Conservation (phyloP, 331 rosid species). For the Rosa hybrid region DNA sequence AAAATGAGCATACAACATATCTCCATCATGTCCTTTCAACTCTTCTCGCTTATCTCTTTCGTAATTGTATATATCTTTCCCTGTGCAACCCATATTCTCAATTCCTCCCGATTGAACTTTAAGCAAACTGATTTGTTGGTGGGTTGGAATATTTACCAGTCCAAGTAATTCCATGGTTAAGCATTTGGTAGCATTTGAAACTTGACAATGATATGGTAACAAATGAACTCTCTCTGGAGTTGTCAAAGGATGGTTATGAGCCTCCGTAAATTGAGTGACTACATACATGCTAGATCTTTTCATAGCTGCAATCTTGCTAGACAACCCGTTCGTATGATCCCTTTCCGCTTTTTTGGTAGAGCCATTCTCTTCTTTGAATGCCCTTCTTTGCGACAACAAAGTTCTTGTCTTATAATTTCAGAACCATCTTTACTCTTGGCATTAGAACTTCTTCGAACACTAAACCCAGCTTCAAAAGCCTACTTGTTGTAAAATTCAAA, state of each 20-base stretch:
- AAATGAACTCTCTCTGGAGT: not conserved
- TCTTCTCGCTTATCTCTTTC: not conserved
- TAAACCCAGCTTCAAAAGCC: too few species aligned
- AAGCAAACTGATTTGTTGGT: not conserved
- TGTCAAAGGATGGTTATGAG: not conserved
- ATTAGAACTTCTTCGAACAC: too few species aligned
- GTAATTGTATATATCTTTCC: not conserved
- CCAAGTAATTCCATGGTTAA: too few species aligned
- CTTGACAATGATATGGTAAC: too few species aligned
- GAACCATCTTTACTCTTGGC: too few species aligned
- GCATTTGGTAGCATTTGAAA: too few species aligned
- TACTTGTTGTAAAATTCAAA: too few species aligned
- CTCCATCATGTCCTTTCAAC: not conserved
- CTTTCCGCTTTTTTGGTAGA: not conserved
- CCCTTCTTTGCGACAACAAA: too few species aligned
- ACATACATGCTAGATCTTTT: too few species aligned
- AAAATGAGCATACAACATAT: not conserved
- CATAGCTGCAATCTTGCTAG: not conserved
- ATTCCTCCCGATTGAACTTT: not conserved
- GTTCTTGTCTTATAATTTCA: too few species aligned
- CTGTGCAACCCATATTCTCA: not conserved
- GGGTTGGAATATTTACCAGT: not conserved
- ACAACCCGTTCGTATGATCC: not conserved
- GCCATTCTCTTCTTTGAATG: too few species aligned
- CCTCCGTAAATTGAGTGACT: not conserved